Percentiles rank a stretch among this genome's conserved stretches.
Evolutionary conservation across 169 alveolate species (phyloP).

Genomic region (Toxoplasma gondii): DNA sequence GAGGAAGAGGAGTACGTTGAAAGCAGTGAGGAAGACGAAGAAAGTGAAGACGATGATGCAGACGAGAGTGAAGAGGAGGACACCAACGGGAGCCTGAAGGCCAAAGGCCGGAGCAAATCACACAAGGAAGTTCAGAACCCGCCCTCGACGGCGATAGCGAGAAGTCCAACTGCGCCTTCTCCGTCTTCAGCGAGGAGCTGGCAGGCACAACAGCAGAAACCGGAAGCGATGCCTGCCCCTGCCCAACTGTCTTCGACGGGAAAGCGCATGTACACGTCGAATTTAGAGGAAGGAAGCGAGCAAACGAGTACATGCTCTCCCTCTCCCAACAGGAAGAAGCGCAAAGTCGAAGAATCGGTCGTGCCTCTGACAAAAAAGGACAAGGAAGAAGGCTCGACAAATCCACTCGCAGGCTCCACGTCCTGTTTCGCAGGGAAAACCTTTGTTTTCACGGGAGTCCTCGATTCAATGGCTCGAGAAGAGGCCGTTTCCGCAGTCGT

Average conservation of each 20-base stretch:
- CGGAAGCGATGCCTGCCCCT: neutral
- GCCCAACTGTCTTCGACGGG: too few relatives aligned
- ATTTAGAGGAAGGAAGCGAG: neutral
- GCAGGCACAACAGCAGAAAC: neutral
- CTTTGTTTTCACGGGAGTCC: constrained; percentile 61
- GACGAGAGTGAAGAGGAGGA: constrained; percentile 5
- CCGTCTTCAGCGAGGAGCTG: neutral
- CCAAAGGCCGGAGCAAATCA: too few relatives aligned
- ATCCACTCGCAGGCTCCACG: neutral
- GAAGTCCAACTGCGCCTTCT: neutral
- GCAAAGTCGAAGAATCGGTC: neutral
- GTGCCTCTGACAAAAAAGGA: neutral
- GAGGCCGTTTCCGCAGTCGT: constrained; percentile 34
- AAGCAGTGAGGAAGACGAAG: neutral
- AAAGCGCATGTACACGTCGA: neutral
- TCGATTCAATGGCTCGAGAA: constrained; percentile 47
- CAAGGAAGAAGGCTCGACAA: neutral
- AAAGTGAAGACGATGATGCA: neutral
- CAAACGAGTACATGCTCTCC: neutral
- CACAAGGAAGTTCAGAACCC: neutral
- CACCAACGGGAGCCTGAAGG: too few relatives aligned
- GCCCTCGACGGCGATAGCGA: neutral
- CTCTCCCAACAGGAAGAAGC: neutral
- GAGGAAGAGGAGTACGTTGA: neutral
- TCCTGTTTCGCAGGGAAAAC: constrained; percentile 43